Percentiles rank a stretch among this genome's conserved stretches.
These are phyloP conservation scores for Penicillium subrubescens DNA, from an alignment of 495 filamentous ascomycete genomes.

Conservation along the genomic window DNA sequence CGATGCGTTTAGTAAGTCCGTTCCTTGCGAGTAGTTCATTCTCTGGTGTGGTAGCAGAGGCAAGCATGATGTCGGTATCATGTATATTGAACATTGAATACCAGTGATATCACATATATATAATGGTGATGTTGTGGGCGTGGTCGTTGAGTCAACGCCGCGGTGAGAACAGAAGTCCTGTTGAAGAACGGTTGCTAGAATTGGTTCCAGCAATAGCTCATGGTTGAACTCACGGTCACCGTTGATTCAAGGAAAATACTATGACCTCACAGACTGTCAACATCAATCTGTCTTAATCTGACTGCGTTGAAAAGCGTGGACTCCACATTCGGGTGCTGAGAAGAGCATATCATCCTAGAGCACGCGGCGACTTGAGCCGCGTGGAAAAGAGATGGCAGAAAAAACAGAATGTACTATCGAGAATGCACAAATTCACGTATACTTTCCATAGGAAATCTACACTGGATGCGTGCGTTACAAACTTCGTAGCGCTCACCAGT, in stretches of 20 bases:
- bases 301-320: slow-evolving; percentile 1
- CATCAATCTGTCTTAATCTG: slow-evolving; percentile 2
- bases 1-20: too few species aligned
- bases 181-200: slow-evolving; percentile 1
- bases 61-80: background rate
- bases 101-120: background rate
- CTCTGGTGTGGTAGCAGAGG: background rate
- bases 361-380: background rate
- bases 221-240: background rate
- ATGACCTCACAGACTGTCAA: slow-evolving; percentile 1
- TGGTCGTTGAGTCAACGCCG: slow-evolving; percentile 1
- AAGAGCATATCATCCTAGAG: slow-evolving; percentile 1
- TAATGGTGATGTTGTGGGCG: background rate
- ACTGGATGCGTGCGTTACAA: background rate
- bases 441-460: background rate
- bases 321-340: background rate
- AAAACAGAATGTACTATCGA: too few species aligned
- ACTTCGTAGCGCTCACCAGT: background rate
- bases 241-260: background rate
- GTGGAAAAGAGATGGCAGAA: background rate
- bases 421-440: background rate
- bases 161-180: background rate
- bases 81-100: slow-evolving; percentile 1
- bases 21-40: background rate
- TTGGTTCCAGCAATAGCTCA: background rate